Evolutionary conservation across 345 rosid species (phyloP), one percentile per base, ranked within the genome.

Genomic region (Cardamine chenopodiifolia): DNA sequence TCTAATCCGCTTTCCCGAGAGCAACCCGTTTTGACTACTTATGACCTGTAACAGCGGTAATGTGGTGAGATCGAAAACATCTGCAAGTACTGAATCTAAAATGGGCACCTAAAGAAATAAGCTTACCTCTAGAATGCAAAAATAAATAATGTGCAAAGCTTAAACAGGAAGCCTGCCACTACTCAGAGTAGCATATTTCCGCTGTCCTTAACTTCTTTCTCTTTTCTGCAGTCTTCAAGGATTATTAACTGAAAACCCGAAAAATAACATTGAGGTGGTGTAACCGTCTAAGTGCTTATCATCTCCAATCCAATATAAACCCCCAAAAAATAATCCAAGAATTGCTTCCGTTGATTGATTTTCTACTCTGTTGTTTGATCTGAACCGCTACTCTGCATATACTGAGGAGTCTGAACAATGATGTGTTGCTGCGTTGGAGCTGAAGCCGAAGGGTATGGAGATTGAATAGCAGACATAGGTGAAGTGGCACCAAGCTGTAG

Each of bases 321-420:
- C n/a, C 22, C 14, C 28, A 19, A 73, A 49, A 20, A 4, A 29
- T 17, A 19, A n/a, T 34, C 64, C 23, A 81, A 71, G 23, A 55
- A 32, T 13, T 14, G 11, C 89, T 75, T 71, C 86, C 89, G 78
- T 79, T 77, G 75, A 75, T 84, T 84, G 71, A 82, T 73, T 62
- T 81, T 87, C 87, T 93, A 94, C 87, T 91, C 95, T 57, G 90
- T 68, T 75, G 90, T 83, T 77, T 86, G 96, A 83, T 88, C 96
- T 79, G 98, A 90, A 87, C 89, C 74, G 44, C 92, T 83, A 75
- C 90, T 91, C 66, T 86, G 98, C 82, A 85, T 80, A 57, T 79
- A 87, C 82, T 87, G 92, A 72, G 97, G 91, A 76, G 87, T 85
- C 73, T 89, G 86, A 54, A 94, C 88, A 48, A 85, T 85, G 73